These are phyloP conservation scores for Cyclostephanos invisitatus DNA, from an alignment of 108 stramenopile genomes.

Conservation along the genomic window DNA sequence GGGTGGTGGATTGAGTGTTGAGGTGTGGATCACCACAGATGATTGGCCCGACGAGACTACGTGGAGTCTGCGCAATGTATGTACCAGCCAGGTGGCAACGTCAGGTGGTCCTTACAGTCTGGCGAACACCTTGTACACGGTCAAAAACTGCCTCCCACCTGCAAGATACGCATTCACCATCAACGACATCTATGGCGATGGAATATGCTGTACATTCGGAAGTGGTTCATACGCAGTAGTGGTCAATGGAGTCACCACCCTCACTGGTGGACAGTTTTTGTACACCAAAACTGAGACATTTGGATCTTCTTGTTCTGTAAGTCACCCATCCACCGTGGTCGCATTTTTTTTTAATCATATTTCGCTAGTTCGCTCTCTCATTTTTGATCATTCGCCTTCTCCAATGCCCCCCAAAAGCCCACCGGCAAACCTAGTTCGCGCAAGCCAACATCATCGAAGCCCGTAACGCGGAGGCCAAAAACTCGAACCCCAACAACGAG, in stretches of 20 bases:
- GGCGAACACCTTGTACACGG: not conserved
- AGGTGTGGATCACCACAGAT: slow-evolving; percentile 1
- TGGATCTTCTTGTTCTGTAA: no score
- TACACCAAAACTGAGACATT: slow-evolving; percentile 13
- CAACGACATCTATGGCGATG: slow-evolving; percentile 29
- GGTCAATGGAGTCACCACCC: slow-evolving; percentile 6
- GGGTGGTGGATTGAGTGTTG: not conserved
- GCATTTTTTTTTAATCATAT: no score
- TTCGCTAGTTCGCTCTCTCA: no score
- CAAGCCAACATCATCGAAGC: no score
- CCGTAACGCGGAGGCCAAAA: no score
- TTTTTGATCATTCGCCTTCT: no score
- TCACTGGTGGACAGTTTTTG: slow-evolving; percentile 20
- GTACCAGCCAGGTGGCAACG: not conserved
- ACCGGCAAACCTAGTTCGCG: no score
- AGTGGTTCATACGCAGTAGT: slow-evolving; percentile 21
- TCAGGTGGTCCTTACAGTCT: no score
- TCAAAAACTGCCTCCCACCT: not conserved
- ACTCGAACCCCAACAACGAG: no score
- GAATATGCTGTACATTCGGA: slow-evolving; percentile 39
- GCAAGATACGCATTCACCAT: slow-evolving; percentile 19
- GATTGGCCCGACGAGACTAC: slow-evolving; percentile 4
- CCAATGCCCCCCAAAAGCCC: no score
- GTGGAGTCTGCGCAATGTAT: slow-evolving; percentile 6
- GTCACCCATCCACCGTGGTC: no score